Base-by-base conservation (phyloP, 306 rosid species). In the Oemleria cerasiformis region DNA sequence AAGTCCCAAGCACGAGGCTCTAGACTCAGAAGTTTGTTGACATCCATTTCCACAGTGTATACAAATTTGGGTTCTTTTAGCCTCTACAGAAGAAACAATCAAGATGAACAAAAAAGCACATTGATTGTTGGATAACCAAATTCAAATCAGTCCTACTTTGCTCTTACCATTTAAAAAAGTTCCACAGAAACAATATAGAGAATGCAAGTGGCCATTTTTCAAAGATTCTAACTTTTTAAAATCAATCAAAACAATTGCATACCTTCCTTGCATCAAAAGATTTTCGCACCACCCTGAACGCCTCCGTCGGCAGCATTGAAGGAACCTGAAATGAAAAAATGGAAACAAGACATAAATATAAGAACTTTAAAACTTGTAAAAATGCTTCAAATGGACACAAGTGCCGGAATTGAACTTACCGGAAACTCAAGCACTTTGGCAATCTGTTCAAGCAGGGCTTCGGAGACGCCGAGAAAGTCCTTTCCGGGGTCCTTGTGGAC, bases 201-300 rank as follows among this genome's bases (percentile, higher is more conserved):
- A 6, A 16, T 30, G 43, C 38, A 38, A 67, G 19, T 38, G 13
- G 30, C 20, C n/a, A 41, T 21, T 14, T 60, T 38, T 0, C 13
- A 13, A 34, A 60, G 44, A 36, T 44, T 38, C 20, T 7, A 36
- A 60, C 45, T 38, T 36, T 16, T 21, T 36, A 38, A 39, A 8
- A 16, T 16, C 19, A 14, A 60, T 8, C 13, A 34, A 36, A 59
- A 53, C 10, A 36, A 17, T 53, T 76, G 54, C 86, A 61, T 48
- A 90, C 99, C 97, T 91, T 91, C 77, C 97, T 86, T n/a, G 97
- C 96, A 76, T 94, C 99, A 77, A 94, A 94, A n/a, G 99, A 94
- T 81, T 94, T 91, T 81, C 95, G 84, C 73, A 91, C 78, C 45
- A 94, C 84, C 0, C 84, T 64, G 79, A 94, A 94, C 17, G 99